Conservation (phyloP, 352 stramenopile genomes). For the Pythium phragmitis region DNA sequence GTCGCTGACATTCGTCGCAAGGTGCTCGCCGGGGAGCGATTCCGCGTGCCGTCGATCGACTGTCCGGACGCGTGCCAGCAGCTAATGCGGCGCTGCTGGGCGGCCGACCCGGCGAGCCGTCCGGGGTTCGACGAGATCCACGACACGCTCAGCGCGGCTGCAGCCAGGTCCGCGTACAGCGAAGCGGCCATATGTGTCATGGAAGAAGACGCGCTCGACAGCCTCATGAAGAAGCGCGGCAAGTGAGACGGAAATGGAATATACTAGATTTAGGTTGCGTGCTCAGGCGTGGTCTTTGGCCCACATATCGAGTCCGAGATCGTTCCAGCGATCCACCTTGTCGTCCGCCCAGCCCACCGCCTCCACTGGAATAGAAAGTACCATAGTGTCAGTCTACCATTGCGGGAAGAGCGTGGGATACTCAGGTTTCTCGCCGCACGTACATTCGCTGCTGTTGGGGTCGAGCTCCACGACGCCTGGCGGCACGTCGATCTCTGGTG, state of each 20-base stretch:
- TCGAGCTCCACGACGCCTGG: constrained; percentile 49
- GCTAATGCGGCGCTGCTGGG: constrained; percentile 71
- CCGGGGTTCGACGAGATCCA: constrained; percentile 65
- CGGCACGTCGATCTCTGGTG: constrained; percentile 71
- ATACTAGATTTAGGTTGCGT: background rate
- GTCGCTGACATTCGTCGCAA: constrained; percentile 67
- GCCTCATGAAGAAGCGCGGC: constrained; percentile 18
- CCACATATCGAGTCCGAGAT: constrained; percentile 73
- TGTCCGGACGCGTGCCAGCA: constrained; percentile 57
- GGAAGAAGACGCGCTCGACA: constrained; percentile 24
- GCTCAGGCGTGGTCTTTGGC: constrained; percentile 24
- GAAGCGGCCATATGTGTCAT: constrained; percentile 1
- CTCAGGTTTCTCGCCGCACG: background rate
- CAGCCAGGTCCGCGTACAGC: background rate
- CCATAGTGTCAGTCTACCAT: background rate
- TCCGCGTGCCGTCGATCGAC: constrained; percentile 71
- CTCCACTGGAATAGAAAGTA: constrained; percentile 36
- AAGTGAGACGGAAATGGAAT: background rate
- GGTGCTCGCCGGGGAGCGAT: constrained; percentile 73
- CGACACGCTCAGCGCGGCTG: constrained; percentile 31
- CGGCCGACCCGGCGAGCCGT: constrained; percentile 45
- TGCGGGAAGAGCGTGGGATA: constrained; percentile 6
- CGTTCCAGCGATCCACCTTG: constrained; percentile 78
- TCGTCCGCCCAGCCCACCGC: constrained; percentile 47
- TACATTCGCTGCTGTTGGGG: constrained; percentile 51